Evolutionary conservation across 2,329 filamentous ascomycete genomes (phyloP).

Genomic region (Aspergillus clavatus): DNA sequence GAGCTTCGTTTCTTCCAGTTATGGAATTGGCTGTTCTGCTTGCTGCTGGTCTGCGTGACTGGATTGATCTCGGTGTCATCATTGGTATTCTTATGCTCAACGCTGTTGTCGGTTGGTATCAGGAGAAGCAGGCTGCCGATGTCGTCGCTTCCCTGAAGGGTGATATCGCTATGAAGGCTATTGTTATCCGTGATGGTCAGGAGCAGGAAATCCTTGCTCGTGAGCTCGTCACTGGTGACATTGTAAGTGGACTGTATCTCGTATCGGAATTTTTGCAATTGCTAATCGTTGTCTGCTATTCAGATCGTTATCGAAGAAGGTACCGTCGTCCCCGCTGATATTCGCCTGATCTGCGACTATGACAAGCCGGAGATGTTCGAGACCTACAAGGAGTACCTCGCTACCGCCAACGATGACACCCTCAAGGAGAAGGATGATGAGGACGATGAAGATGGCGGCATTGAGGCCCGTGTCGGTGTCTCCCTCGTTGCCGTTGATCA

Average conservation of each 20-base stretch:
- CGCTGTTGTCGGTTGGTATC: constrained; percentile 73
- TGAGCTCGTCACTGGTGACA: constrained; percentile 71
- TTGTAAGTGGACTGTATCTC: constrained; percentile 47
- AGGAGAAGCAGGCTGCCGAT: constrained; percentile 75
- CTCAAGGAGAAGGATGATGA: constrained; percentile 55
- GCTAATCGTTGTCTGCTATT: not conserved
- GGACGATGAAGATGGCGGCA: constrained; percentile 51
- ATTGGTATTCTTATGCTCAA: constrained; percentile 70
- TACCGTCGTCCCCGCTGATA: constrained; percentile 64
- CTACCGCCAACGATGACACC: constrained; percentile 56
- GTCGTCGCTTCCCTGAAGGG: constrained; percentile 70
- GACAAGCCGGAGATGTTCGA: constrained; percentile 62
- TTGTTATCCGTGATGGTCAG: constrained; percentile 62
- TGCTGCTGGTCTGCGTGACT: constrained; percentile 68
- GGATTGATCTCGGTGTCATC: constrained; percentile 74
- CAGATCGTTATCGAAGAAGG: constrained; percentile 68
- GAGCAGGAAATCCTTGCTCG: constrained; percentile 65
- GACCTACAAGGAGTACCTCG: constrained; percentile 62
- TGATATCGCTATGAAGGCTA: constrained; percentile 71
- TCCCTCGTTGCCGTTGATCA: constrained; percentile 67
- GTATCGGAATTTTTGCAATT: not conserved
- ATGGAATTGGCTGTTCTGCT: constrained; percentile 73
- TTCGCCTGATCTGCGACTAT: constrained; percentile 69
- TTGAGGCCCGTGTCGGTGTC: constrained; percentile 59
- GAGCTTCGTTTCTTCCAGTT: constrained; percentile 32